phyloP scores from a whole-genome alignment of 768 basidiomycete genomes.

The Lactarius sp. region DNA sequence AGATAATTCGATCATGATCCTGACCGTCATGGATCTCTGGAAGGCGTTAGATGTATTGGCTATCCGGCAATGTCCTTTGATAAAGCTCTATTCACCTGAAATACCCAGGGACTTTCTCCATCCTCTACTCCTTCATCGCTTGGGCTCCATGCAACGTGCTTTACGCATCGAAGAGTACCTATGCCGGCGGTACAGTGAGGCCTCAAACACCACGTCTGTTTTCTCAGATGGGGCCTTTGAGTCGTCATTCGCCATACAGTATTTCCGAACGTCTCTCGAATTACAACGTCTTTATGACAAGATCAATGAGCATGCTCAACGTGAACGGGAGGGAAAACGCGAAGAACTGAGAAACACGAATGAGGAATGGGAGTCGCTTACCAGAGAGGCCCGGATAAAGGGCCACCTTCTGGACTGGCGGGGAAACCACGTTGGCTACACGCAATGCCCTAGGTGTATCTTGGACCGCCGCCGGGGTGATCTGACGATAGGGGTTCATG shows the following conservation, averaged over 20 bases:
- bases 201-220: not conserved
- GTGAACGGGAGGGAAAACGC: not conserved
- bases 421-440: not conserved
- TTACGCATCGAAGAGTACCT: constrained; percentile 5
- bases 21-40: constrained; percentile 37
- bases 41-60: constrained; percentile 41
- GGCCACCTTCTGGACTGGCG: not conserved
- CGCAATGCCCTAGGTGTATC: not conserved
- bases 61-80: constrained; percentile 36
- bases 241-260: constrained; percentile 11
- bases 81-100: constrained; percentile 44
- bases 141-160: not conserved
- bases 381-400: not conserved
- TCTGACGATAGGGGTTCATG: not conserved
- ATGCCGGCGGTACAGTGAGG: not conserved
- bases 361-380: not conserved
- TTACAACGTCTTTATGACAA: not conserved
- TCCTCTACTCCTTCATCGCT: constrained; percentile 39
- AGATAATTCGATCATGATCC: no score
- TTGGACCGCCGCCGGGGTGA: not conserved
- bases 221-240: not conserved
- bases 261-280: not conserved
- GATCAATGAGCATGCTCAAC: not conserved
- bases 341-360: not conserved
- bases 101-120: constrained; percentile 37